Evolutionary conservation across 768 basidiomycete species (phyloP).

Genomic region (Mycena crocata): DNA sequence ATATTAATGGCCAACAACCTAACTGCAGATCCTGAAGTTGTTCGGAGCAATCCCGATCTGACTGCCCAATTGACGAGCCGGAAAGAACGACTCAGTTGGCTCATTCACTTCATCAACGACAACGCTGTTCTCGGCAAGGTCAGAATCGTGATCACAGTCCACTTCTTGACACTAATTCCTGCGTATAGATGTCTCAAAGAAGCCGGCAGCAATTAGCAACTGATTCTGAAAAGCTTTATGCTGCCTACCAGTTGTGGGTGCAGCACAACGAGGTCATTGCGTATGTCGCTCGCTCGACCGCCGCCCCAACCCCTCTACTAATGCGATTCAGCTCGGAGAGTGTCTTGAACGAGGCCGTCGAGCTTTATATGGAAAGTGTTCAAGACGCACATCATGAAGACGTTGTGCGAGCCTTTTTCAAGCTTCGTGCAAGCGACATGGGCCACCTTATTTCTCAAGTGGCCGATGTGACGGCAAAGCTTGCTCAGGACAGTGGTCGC

Average conservation of each 20-base stretch:
- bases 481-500: constrained; percentile 56
- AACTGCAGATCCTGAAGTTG: constrained; percentile 70
- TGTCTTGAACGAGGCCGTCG: constrained; percentile 78
- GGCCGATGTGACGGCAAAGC: constrained; percentile 57
- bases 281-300: constrained; percentile 50
- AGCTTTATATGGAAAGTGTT: constrained; percentile 71
- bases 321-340: constrained; percentile 52
- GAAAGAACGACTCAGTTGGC: constrained; percentile 80
- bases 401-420: constrained; percentile 87
- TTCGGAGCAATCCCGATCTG: constrained; percentile 83
- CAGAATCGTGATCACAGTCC: constrained; percentile 23
- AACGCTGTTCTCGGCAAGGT: constrained; percentile 86
- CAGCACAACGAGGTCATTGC: constrained; percentile 74
- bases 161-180: not conserved
- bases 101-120: constrained; percentile 91
- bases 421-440: constrained; percentile 71
- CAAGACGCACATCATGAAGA: constrained; percentile 76
- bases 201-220: constrained; percentile 79
- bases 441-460: constrained; percentile 76
- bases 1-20: not conserved
- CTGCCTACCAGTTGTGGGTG: constrained; percentile 86
- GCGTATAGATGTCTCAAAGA: constrained; percentile 78
- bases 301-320: not conserved
- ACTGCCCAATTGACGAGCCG: constrained; percentile 80
- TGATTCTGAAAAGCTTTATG: constrained; percentile 90